Conservation (phyloP, 2,329 filamentous ascomycete species). For the Raffaelea deltoideospora region DNA sequence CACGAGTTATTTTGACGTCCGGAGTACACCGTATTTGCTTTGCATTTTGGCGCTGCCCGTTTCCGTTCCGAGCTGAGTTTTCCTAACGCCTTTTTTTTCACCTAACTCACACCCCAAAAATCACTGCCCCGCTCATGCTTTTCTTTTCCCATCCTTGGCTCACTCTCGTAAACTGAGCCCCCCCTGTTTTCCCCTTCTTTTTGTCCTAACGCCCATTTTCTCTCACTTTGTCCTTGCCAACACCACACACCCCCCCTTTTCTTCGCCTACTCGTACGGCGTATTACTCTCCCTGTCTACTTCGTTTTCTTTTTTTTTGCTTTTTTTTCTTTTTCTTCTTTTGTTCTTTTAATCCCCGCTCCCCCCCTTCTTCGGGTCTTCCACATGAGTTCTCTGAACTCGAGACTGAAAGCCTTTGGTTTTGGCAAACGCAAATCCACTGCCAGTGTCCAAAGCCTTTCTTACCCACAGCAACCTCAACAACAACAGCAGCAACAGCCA, state of each 20-base stretch:
- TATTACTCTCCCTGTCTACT: too few relatives aligned
- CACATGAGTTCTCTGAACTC: conserved; percentile 69
- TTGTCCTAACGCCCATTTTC: not conserved
- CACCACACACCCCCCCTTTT: conserved; percentile 1
- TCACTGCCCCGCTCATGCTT: not conserved
- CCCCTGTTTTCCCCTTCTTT: not conserved
- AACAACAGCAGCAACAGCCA: conserved; percentile 17
- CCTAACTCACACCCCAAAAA: not conserved
- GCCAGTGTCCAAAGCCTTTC: conserved; percentile 35
- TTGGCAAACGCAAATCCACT: conserved; percentile 64
- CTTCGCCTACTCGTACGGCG: too few relatives aligned
- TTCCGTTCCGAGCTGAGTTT: not conserved
- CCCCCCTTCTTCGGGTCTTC: conserved; percentile 18
- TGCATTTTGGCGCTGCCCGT: not conserved
- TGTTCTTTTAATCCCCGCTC: conserved; percentile 13
- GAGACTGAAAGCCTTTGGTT: conserved; percentile 65
- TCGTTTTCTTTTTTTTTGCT: not conserved
- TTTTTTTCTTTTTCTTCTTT: not conserved
- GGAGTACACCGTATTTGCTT: too few relatives aligned
- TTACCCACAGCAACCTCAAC: too few relatives aligned
- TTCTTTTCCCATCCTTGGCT: not conserved
- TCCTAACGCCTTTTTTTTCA: not conserved
- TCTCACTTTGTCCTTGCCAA: conserved; percentile 6
- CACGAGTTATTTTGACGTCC: too few relatives aligned
- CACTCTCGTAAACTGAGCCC: not conserved